Base-by-base conservation (phyloP, 169 alveolate genomes). In the Babesia caballi region DNA sequence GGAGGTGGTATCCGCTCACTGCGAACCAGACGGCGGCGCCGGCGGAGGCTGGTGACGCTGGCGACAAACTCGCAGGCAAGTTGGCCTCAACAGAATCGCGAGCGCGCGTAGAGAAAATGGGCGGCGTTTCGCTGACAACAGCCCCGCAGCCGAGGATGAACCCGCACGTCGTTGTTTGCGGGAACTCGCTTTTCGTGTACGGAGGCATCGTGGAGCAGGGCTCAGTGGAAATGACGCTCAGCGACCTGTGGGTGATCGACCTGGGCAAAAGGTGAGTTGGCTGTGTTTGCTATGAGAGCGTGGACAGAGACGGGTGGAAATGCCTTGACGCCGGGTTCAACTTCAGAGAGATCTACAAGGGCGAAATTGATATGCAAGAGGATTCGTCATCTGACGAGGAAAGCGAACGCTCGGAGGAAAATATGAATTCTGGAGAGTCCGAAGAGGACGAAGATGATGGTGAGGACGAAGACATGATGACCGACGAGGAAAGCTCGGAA, bases 1-100 rank as follows among this genome's bases (percentile, higher is more conserved):
- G 85, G 75, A 76, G 63, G 51, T 82, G 91, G 57, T 68, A 84
- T 30, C 89, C 82, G 21, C 47, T 80, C 49, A 80, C 80, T n/a
- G 53, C 60, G 28, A 56, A 47, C 65, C 59, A 74, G 35, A 58
- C 42, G 5, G 54, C 54, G 17, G 67, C 61, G 21, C 58, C 56
- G 17, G 36, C 17, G 3, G 85, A 47, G 9, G 67, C 30, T 15
- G 30, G 25, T 17, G 28, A 33, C 8, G 63, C 51, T 30, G 66
- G 23, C 4, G 73, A 46, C 9, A 32, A 47, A 0, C 73, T 63
- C 4, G 60, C 59, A 23, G 46, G 73, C 46, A 44, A n/a, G 56
- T 60, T 21, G 38, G 30, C 12, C 3, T n/a, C n/a, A 44, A 66
- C 28, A 38, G 61, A 21, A 38, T 36, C 42, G 23, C 63, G n/a